Evolutionary conservation across 805 yeast genomes (phyloP).

Genomic region (Wickerhamiella sergipiensis): DNA sequence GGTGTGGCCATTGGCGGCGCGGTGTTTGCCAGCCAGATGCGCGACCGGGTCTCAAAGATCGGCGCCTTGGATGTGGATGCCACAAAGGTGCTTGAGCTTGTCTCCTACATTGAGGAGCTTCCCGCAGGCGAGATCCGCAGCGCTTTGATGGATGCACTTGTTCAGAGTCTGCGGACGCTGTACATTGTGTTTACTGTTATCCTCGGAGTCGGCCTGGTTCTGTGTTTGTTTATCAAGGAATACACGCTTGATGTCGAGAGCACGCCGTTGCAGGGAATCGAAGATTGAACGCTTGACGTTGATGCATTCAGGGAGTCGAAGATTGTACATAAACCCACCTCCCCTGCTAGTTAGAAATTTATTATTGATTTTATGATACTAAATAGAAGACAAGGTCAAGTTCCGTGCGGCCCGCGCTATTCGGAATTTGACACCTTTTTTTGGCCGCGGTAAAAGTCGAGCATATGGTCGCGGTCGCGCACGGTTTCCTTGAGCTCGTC

Average conservation of each 20-base stretch:
- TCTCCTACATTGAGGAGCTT: constrained; percentile 9
- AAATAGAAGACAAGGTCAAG: background rate
- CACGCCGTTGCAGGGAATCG: constrained; percentile 16
- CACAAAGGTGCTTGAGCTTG: constrained; percentile 13
- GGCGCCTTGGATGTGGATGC: constrained; percentile 10
- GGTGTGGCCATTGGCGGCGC: constrained; percentile 26
- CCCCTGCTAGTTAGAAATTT: background rate
- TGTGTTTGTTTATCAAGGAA: constrained; percentile 16
- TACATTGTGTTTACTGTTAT: constrained; percentile 14
- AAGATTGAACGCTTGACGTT: too few relatives aligned
- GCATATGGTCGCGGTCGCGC: constrained; percentile 65
- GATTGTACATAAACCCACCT: background rate
- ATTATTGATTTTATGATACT: too few relatives aligned
- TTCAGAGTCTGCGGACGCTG: constrained; percentile 13
- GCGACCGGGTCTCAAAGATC: constrained; percentile 5
- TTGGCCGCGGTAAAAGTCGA: constrained; percentile 49
- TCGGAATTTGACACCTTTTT: constrained; percentile 11
- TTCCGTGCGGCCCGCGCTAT: background rate
- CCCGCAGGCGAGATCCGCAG: constrained; percentile 4
- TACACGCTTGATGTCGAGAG: constrained; percentile 15
- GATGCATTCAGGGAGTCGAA: too few relatives aligned
- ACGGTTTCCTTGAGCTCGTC: constrained; percentile 46
- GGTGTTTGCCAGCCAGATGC: constrained; percentile 17
- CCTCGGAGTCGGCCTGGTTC: constrained; percentile 13
- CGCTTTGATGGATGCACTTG: constrained; percentile 11